Conservation (phyloP, 2,329 filamentous ascomycete species). For the Hymenoscyphus fructigenus region DNA sequence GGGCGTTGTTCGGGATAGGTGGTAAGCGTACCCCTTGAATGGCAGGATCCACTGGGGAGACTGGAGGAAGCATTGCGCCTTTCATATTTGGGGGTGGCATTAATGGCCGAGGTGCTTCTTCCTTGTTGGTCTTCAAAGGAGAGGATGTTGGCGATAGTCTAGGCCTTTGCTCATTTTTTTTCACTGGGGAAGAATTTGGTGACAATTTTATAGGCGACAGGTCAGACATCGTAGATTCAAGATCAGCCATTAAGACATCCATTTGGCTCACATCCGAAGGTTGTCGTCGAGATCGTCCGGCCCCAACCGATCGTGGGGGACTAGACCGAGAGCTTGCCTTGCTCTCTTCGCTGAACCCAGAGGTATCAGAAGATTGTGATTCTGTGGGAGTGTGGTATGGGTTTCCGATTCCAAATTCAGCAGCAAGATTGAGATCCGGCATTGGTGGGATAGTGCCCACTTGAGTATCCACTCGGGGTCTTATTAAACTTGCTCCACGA, state of each 20-base stretch:
- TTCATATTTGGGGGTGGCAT: background rate
- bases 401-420: conserved; percentile 61
- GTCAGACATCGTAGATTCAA: conserved; percentile 51
- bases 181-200: conserved; percentile 13
- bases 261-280: conserved; percentile 43
- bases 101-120: background rate
- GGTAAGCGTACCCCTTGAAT: conserved; percentile 43
- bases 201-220: conserved; percentile 37
- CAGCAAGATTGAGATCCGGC: conserved; percentile 51
- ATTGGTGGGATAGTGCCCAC: conserved; percentile 29
- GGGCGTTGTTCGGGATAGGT: conserved; percentile 26
- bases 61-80: background rate
- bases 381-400: conserved; percentile 64
- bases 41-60: conserved; percentile 47
- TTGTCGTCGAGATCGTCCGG: conserved; percentile 38
- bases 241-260: conserved; percentile 54
- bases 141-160: background rate
- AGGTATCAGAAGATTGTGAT: conserved; percentile 65
- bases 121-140: background rate
- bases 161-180: background rate
- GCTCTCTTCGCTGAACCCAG: conserved; percentile 58
- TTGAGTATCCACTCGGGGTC: conserved; percentile 24
- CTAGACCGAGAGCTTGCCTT: conserved; percentile 63
- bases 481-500: conserved; percentile 33
- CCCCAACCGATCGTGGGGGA: conserved; percentile 46